These are phyloP conservation scores for Naganishia cerealis DNA, from an alignment of 1,284 basidiomycete genomes.

Conservation along the genomic window DNA sequence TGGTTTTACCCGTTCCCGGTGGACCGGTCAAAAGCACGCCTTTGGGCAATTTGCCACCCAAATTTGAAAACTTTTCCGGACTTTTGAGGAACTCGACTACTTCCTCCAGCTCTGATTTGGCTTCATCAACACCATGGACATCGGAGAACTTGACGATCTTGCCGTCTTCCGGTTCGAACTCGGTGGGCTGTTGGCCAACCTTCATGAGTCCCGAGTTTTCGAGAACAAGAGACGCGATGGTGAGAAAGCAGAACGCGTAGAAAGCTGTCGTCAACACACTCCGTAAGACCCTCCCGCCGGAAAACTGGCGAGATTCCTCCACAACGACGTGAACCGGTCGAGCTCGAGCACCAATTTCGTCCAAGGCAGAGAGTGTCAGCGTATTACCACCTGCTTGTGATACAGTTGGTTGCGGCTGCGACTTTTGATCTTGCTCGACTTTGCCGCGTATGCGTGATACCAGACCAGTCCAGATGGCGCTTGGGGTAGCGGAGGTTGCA, in stretches of 20 bases:
- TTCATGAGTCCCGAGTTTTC: slow-evolving; percentile 90
- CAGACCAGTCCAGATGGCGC: slow-evolving; percentile 21
- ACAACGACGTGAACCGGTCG: slow-evolving; percentile 33
- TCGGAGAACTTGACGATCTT: slow-evolving; percentile 85
- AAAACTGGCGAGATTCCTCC: slow-evolving; percentile 31
- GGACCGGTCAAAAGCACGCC: slow-evolving; percentile 85
- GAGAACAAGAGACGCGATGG: slow-evolving; percentile 79
- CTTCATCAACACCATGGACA: slow-evolving; percentile 92
- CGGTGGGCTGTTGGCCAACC: slow-evolving; percentile 65
- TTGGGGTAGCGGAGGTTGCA: not conserved
- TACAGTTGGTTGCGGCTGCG: slow-evolving; percentile 8
- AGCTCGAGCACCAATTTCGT: slow-evolving; percentile 31
- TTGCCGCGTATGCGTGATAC: slow-evolving; percentile 28
- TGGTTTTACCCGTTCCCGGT: slow-evolving; percentile 85
- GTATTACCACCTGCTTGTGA: slow-evolving; percentile 1
- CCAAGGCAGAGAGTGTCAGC: slow-evolving; percentile 21
- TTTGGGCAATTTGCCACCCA: slow-evolving; percentile 88
- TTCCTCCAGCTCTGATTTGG: slow-evolving; percentile 88
- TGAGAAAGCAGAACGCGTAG: slow-evolving; percentile 59
- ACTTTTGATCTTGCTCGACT: slow-evolving; percentile 19
- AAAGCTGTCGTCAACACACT: slow-evolving; percentile 30
- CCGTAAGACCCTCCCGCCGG: slow-evolving; percentile 30
- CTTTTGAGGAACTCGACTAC: slow-evolving; percentile 88
- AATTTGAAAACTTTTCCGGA: slow-evolving; percentile 78
- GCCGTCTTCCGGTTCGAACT: slow-evolving; percentile 61